Percentiles rank a stretch among this genome's conserved stretches.
These are phyloP conservation scores for Nevesoporus exiguus DNA, from an alignment of 768 basidiomycete species.

Conservation along the genomic window DNA sequence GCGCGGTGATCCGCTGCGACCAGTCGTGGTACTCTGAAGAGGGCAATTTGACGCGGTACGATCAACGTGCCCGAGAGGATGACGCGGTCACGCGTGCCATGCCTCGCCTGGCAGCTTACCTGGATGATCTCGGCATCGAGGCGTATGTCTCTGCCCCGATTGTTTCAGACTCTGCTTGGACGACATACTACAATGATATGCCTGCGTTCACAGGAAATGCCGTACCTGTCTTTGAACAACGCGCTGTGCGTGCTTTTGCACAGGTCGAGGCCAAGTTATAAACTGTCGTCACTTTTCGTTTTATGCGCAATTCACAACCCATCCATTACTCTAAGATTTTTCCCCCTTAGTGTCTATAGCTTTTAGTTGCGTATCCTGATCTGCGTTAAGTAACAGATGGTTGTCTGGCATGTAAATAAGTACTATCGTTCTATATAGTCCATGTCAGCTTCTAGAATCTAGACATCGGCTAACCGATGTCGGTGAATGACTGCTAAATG, in stretches of 20 bases:
- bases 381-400: too few species aligned
- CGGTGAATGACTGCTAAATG: too few species aligned
- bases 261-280: background rate
- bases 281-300: too few species aligned
- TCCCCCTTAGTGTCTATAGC: too few species aligned
- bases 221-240: slow-evolving; percentile 13
- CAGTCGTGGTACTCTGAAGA: slow-evolving; percentile 1
- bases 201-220: slow-evolving; percentile 44
- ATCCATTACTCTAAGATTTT: too few species aligned
- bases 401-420: too few species aligned
- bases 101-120: slow-evolving; percentile 37
- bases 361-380: too few species aligned
- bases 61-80: slow-evolving; percentile 48
- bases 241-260: too few species aligned
- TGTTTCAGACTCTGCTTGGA: slow-evolving; percentile 49
- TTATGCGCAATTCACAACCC: too few species aligned
- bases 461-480: too few species aligned
- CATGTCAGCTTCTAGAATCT: too few species aligned
- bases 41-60: slow-evolving; percentile 27
- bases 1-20: slow-evolving; percentile 27
- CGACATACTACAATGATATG: slow-evolving; percentile 39
- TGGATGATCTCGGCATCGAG: slow-evolving; percentile 45
- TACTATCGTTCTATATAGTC: too few species aligned
- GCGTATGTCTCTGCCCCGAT: slow-evolving; percentile 52
- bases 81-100: slow-evolving; percentile 24